These are phyloP conservation scores for Microsporum canis DNA, from an alignment of 2,329 filamentous ascomycete genomes.

Conservation along the genomic window DNA sequence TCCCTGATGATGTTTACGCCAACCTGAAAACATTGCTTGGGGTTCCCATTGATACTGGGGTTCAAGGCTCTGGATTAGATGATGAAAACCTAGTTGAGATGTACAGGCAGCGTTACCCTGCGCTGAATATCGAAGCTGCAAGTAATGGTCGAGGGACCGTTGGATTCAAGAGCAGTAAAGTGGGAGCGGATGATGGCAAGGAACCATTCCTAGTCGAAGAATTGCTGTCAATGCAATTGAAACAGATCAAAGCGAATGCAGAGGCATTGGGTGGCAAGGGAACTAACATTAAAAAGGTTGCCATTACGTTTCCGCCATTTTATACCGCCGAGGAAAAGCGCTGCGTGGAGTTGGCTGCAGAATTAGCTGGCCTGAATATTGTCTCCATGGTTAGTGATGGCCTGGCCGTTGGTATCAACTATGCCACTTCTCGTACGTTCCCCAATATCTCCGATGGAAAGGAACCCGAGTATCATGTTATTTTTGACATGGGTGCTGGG, in stretches of 20 bases:
- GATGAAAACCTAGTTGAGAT: constrained; percentile 47
- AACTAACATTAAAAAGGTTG: constrained; percentile 62
- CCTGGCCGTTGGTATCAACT: constrained; percentile 85
- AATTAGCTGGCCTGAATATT: constrained; percentile 77
- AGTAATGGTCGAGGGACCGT: constrained; percentile 52
- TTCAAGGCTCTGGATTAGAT: constrained; percentile 28
- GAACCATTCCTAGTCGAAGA: constrained; percentile 69
- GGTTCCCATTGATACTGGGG: constrained; percentile 44
- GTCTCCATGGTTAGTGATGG: constrained; percentile 80
- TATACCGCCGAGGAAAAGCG: constrained; percentile 85
- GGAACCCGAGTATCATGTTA: constrained; percentile 80
- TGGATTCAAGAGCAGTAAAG: constrained; percentile 66
- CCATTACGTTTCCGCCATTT: constrained; percentile 82
- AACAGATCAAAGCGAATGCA: constrained; percentile 81
- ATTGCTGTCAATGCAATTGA: constrained; percentile 87
- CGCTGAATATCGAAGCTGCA: constrained; percentile 53
- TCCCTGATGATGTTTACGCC: constrained; percentile 85
- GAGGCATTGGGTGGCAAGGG: constrained; percentile 69
- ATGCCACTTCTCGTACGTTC: constrained; percentile 83
- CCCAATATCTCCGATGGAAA: constrained; percentile 69
- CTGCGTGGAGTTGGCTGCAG: constrained; percentile 70
- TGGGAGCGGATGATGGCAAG: constrained; percentile 53
- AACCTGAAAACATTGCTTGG: constrained; percentile 91
- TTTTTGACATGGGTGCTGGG: constrained; percentile 97
- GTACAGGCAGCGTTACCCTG: constrained; percentile 68